These are phyloP conservation scores for Nicotiana attenuata DNA, from an alignment of 257 asterid species.

Conservation along the genomic window DNA sequence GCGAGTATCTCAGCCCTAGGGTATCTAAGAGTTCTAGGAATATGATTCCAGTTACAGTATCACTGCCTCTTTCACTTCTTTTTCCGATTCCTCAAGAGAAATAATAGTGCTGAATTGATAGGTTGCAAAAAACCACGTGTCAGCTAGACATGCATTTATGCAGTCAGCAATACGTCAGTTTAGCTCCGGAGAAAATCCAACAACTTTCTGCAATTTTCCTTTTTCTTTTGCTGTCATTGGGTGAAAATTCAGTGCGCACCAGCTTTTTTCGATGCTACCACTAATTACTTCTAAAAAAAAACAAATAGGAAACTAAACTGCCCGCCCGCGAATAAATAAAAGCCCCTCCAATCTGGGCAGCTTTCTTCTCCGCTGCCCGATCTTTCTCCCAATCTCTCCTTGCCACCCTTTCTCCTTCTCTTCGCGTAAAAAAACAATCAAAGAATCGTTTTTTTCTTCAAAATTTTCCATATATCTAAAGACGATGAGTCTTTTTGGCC, in stretches of 20 bases:
- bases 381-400: not conserved
- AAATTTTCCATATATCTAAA: not conserved
- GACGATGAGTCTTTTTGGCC: slow-evolving; percentile 91
- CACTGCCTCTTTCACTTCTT: too few species aligned
- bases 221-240: not conserved
- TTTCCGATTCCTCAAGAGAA: not conserved
- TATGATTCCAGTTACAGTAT: too few species aligned
- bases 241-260: not conserved
- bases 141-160: not conserved
- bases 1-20: too few species aligned
- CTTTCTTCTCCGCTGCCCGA: slow-evolving; percentile 16
- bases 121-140: not conserved
- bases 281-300: not conserved
- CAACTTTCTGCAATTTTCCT: not conserved
- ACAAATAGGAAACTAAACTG: not conserved
- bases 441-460: not conserved
- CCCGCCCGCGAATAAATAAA: not conserved
- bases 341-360: slow-evolving; percentile 12
- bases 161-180: not conserved
- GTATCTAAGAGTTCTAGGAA: too few species aligned
- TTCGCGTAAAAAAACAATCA: not conserved
- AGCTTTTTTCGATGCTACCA: not conserved
- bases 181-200: not conserved
- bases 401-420: slow-evolving; percentile 4
- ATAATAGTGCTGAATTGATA: not conserved